Percentiles rank a stretch among this genome's conserved stretches.
These are phyloP conservation scores for Lactuca saligna DNA, from an alignment of 129 eudicot species.

Conservation along the genomic window DNA sequence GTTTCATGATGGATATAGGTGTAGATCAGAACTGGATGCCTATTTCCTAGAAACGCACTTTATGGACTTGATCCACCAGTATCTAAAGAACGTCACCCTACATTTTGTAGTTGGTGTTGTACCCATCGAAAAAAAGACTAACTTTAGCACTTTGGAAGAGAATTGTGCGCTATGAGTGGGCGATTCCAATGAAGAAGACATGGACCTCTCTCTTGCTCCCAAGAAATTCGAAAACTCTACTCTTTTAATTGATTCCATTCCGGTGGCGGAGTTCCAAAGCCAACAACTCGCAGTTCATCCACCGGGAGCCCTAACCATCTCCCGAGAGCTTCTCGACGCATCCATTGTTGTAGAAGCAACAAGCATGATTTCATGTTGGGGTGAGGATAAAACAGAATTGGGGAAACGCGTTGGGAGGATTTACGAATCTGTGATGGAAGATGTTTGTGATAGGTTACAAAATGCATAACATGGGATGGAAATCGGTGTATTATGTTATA, in stretches of 20 bases:
- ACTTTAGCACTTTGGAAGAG: slow-evolving; percentile 46
- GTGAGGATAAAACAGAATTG: slow-evolving; percentile 60
- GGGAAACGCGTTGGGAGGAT: slow-evolving; percentile 70
- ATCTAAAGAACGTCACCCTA: slow-evolving; percentile 54
- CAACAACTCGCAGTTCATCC: slow-evolving; percentile 83
- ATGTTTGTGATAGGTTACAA: slow-evolving; percentile 56
- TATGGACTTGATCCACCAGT: slow-evolving; percentile 81
- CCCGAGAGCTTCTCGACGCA: slow-evolving; percentile 66
- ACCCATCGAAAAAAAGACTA: slow-evolving; percentile 49
- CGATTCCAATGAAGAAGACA: slow-evolving; percentile 73
- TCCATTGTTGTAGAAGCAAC: slow-evolving; percentile 52
- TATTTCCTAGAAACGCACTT: slow-evolving; percentile 61
- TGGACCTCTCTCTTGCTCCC: slow-evolving; percentile 64
- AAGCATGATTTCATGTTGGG: slow-evolving; percentile 47
- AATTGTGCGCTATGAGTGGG: slow-evolving; percentile 65
- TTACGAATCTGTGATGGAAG: slow-evolving; percentile 60
- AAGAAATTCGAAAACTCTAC: slow-evolving; percentile 69
- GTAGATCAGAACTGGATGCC: slow-evolving; percentile 77
- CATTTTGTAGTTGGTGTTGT: slow-evolving; percentile 63
- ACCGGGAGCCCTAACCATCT: slow-evolving; percentile 69
- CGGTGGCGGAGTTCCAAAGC: slow-evolving; percentile 72
- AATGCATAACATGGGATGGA: slow-evolving; percentile 57
- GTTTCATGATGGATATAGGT: slow-evolving; percentile 82
- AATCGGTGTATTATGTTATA: slow-evolving; percentile 48
- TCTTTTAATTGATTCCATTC: slow-evolving; percentile 67